phyloP scores from a whole-genome alignment of 2,329 filamentous ascomycete genomes.

The Colletotrichum spinosum region DNA sequence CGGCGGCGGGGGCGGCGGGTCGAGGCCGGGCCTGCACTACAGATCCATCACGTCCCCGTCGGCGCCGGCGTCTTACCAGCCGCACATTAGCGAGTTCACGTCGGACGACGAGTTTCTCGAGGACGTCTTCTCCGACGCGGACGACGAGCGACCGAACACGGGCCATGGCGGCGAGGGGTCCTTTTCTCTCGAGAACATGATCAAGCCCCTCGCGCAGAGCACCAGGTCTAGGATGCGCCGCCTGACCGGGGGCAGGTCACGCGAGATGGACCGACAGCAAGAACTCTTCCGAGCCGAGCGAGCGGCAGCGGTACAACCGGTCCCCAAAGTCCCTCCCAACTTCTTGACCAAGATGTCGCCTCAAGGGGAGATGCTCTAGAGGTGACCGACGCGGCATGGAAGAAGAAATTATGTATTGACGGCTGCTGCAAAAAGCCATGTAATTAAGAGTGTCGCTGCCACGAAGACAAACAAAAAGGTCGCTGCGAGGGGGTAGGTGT shows the following conservation, averaged over 20 bases:
- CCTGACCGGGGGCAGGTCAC: slow-evolving; percentile 67
- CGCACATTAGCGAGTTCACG: slow-evolving; percentile 69
- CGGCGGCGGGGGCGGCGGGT: slow-evolving; percentile 29
- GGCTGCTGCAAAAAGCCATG: slow-evolving; percentile 1
- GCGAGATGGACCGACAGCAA: slow-evolving; percentile 51
- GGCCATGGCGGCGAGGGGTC: slow-evolving; percentile 57
- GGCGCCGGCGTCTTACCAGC: slow-evolving; percentile 65
- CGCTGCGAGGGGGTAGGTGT: neutral
- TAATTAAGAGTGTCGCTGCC: neutral
- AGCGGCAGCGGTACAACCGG: slow-evolving; percentile 51
- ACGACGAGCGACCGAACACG: slow-evolving; percentile 64
- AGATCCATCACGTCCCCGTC: slow-evolving; percentile 88
- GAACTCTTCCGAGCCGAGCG: slow-evolving; percentile 49
- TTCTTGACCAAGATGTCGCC: slow-evolving; percentile 48
- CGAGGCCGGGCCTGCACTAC: slow-evolving; percentile 78
- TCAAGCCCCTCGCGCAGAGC: slow-evolving; percentile 67
- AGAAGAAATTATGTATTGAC: neutral
- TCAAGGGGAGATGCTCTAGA: slow-evolving; percentile 50
- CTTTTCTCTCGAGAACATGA: slow-evolving; percentile 71
- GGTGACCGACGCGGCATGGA: neutral
- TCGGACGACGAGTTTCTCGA: slow-evolving; percentile 83
- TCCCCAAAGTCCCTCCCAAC: slow-evolving; percentile 54
- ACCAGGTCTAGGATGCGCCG: slow-evolving; percentile 70
- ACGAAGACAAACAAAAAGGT: neutral
- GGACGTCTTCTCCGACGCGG: slow-evolving; percentile 83